Evolutionary conservation across 2,329 filamentous ascomycete species (phyloP).

Genomic region (Bipolaris gigantea): DNA sequence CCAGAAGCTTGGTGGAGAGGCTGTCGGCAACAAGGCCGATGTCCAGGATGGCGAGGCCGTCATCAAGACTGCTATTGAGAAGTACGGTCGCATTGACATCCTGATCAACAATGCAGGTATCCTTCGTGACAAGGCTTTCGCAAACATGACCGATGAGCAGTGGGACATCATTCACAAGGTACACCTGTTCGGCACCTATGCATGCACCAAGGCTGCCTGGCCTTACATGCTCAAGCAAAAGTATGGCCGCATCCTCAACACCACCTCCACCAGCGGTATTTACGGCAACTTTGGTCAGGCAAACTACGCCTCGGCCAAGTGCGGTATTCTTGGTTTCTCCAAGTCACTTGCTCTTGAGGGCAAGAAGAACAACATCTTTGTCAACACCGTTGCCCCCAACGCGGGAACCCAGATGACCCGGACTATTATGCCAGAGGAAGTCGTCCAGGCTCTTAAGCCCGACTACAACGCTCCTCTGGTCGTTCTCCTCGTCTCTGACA

Average conservation of each 20-base stretch:
- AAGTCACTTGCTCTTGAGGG: conserved; percentile 91
- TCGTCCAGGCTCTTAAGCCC: conserved; percentile 98
- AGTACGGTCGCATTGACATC: conserved; percentile 91
- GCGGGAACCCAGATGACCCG: conserved; percentile 94
- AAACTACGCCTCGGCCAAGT: conserved; percentile 78
- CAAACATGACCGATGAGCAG: conserved; percentile 92
- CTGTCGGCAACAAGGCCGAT: conserved; percentile 88
- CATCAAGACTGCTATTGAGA: conserved; percentile 90
- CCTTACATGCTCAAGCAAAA: conserved; percentile 98
- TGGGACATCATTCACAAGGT: conserved; percentile 94
- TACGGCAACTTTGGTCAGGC: conserved; percentile 99
- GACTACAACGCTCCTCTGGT: conserved; percentile 96
- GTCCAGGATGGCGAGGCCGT: conserved; percentile 90
- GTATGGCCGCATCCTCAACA: conserved; percentile 96
- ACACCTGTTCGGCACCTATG: conserved; percentile 92
- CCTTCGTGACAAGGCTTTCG: conserved; percentile 94
- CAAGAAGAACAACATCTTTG: conserved; percentile 94
- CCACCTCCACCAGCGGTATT: conserved; percentile 93
- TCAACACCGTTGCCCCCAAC: conserved; percentile 98
- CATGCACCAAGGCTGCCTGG: conserved; percentile 96
- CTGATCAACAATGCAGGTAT: conserved; percentile 98
- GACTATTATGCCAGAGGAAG: conserved; percentile 92
- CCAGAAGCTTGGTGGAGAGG: conserved; percentile 83
- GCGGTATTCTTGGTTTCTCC: conserved; percentile 91
- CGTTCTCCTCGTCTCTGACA: conserved; percentile 82